phyloP scores from a whole-genome alignment of 345 rosid species.

The Salix dunnii region DNA sequence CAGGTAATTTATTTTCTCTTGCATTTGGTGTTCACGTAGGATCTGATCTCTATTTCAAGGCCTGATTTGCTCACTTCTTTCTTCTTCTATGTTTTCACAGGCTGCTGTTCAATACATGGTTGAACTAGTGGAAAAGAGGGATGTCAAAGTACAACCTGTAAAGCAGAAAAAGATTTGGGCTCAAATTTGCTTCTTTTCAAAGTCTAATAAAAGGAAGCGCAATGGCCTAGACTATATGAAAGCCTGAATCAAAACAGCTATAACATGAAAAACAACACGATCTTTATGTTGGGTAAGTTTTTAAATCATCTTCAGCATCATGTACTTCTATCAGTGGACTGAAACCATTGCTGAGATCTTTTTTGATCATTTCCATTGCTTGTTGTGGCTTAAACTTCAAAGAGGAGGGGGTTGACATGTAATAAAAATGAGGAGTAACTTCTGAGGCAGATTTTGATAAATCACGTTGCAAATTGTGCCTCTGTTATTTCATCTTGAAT shows the following conservation, averaged over 20 bases:
- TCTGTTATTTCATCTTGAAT: conserved; percentile 1
- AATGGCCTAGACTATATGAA: conserved; percentile 59
- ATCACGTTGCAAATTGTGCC: neutral
- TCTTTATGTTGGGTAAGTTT: conserved; percentile 29
- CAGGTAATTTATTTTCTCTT: conserved; percentile 49
- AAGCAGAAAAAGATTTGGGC: conserved; percentile 95
- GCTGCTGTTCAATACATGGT: conserved; percentile 85
- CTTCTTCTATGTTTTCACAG: conserved; percentile 37
- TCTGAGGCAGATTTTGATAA: neutral
- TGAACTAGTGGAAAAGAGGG: conserved; percentile 59
- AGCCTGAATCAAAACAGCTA: conserved; percentile 26
- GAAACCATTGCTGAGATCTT: neutral
- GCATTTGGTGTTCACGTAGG: neutral
- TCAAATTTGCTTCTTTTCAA: conserved; percentile 84
- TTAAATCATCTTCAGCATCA: neutral
- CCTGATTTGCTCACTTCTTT: neutral
- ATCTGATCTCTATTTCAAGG: neutral
- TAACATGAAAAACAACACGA: conserved; percentile 8
- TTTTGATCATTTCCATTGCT: too few relatives aligned
- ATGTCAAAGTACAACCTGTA: conserved; percentile 44
- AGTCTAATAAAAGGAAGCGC: conserved; percentile 89
- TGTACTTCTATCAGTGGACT: neutral
- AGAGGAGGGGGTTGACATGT: neutral
- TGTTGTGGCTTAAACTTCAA: too few relatives aligned
- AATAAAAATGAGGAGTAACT: neutral